Base-by-base conservation (phyloP, 2,329 filamentous ascomycete species). In the Rosellinia necatrix region DNA sequence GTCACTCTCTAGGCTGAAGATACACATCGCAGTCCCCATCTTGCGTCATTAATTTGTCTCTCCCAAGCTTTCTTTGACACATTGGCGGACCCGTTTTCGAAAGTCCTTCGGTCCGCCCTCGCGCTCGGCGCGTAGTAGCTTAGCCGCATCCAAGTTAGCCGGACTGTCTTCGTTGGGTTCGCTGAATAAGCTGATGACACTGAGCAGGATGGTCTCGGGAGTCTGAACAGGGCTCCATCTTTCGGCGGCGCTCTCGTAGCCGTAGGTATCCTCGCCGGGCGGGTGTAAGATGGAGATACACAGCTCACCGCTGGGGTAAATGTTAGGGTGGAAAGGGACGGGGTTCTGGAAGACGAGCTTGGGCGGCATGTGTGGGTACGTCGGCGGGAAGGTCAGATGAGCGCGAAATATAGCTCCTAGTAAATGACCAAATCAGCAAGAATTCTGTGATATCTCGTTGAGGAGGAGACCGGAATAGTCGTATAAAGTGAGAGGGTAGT, bases 261-360 rank as follows among this genome's bases (percentile, higher is more conserved):
- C 93, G 74, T 90, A 94, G 70, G 90, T 87, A 71, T 99, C 94
- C 69, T 97, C 92, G 76, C 91, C 92, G 4, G 94, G 93, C 10
- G 93, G 90, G 74, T 99, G 94, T 37, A 99, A 82, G 76, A 99
- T 99, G 38, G 90, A 96, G 73, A 99, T 97, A 81, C 94, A 99
- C 55, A 99, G 90, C 63, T 88, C 85, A 68, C 94, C 94, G 70
- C 84, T 86, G 6, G 84, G 78, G 77, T 97, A 97, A 71, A 99
- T 90, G 72, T 97, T 97, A 1, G 93, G 93, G 75, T 97, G 93
- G 81, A 94, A 97, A 2, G 85, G 85, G 59, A 97, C 85, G 1
- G 92, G 90, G 0, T 81, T 81, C 67, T 91, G 84, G 75, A 97
- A 97, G 64, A 87, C 91, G 77, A 97, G 88, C 67, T 88, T 90